Evolutionary conservation across 176 grass and related monocot genomes (phyloP).

Genomic region (Echinochloa phyllopogon): DNA sequence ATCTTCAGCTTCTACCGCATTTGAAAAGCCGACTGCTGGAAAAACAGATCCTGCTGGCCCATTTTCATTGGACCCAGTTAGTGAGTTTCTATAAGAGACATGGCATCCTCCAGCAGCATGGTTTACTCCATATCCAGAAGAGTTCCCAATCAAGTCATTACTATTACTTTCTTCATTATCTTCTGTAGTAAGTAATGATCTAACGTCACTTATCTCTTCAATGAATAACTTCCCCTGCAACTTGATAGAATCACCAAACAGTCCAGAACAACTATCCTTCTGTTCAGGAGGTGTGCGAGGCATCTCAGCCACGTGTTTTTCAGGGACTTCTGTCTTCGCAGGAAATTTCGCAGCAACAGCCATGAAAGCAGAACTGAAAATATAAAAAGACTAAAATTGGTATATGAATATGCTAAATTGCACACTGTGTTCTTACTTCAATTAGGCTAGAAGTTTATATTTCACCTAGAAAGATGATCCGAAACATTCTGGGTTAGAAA

Average conservation of each 20-base stretch:
- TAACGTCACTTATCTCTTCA: slow-evolving; percentile 58
- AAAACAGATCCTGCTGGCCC: slow-evolving; percentile 31
- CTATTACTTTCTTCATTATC: slow-evolving; percentile 69
- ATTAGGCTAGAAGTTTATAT: slow-evolving; percentile 38
- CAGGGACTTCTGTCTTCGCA: slow-evolving; percentile 44
- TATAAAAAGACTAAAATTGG: not conserved
- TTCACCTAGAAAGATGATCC: slow-evolving; percentile 93
- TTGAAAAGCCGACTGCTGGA: slow-evolving; percentile 24
- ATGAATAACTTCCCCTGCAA: slow-evolving; percentile 55
- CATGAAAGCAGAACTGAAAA: slow-evolving; percentile 86
- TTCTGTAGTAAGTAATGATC: slow-evolving; percentile 53
- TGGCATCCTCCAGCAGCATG: slow-evolving; percentile 29
- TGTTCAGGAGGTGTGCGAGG: slow-evolving; percentile 31
- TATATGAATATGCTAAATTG: slow-evolving; percentile 11
- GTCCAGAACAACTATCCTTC: slow-evolving; percentile 47
- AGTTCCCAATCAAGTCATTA: slow-evolving; percentile 66
- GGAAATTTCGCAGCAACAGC: slow-evolving; percentile 73
- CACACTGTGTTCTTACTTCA: slow-evolving; percentile 25
- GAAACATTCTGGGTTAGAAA: slow-evolving; percentile 97
- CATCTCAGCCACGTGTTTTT: slow-evolving; percentile 38
- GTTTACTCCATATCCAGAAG: slow-evolving; percentile 39
- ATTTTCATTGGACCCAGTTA: slow-evolving; percentile 52
- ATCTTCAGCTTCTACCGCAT: slow-evolving; percentile 51
- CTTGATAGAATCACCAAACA: slow-evolving; percentile 57
- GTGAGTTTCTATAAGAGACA: slow-evolving; percentile 44